A percentile compares a stretch with the other conserved stretches of the same genome.
Evolutionary conservation across 768 basidiomycete species (phyloP).

Genomic region (Jaapia argillacea): DNA sequence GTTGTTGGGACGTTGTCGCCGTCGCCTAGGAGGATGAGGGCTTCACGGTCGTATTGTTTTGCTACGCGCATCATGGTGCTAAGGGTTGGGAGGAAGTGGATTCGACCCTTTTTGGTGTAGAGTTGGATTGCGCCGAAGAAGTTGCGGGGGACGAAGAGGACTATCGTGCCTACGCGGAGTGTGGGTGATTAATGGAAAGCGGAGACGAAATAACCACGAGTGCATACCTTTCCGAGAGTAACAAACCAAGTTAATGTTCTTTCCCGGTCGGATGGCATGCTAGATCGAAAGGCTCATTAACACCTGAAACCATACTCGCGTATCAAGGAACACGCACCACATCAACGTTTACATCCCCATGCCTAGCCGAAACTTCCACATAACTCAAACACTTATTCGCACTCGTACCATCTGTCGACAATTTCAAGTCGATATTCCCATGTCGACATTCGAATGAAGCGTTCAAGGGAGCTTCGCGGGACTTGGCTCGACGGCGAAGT

Average conservation of each 20-base stretch:
- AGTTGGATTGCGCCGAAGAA: not conserved
- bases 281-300: no score
- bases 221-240: not conserved
- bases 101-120: not conserved
- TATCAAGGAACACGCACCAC: no score
- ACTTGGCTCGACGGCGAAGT: not conserved
- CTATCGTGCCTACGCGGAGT: not conserved
- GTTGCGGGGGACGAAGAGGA: not conserved
- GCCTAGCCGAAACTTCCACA: no score
- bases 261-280: no score
- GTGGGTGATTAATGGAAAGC: no score
- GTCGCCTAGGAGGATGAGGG: not conserved
- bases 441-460: not conserved
- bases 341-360: no score
- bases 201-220: not conserved
- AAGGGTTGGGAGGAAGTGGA: not conserved
- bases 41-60: not conserved
- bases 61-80: not conserved
- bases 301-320: no score
- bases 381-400: no score
- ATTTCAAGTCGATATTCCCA: not conserved
- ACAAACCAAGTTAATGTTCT: not conserved
- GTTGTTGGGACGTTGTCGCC: not conserved
- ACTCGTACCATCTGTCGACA: no score
- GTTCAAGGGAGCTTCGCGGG: not conserved